Base-by-base conservation (phyloP, 129 eudicot species). In the Centaurea solstitialis region DNA sequence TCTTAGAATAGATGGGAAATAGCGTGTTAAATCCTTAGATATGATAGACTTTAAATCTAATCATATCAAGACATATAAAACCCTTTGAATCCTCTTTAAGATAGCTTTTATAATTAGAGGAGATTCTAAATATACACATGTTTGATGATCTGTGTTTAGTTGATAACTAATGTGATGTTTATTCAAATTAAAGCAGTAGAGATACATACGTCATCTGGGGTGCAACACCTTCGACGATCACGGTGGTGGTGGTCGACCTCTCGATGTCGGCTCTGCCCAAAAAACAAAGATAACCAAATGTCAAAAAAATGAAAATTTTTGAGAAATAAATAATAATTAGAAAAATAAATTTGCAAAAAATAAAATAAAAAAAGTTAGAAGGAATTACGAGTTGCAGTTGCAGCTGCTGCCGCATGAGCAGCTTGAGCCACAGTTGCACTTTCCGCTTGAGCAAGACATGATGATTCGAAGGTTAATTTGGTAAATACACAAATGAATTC, bases 381-480 rank as follows among this genome's bases (percentile, higher is more conserved):
- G 28, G 18, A 21, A 4, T 74, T 86, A 88, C 93, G 90, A 87
- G 82, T 83, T 80, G 79, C 97, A 82, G 86, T 76, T 82, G 76
- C 86, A 89, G 78, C 90, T 82, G 57, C 37, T 81, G 88, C 97
- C 94, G 79, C 98, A 93, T 75, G 80, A 82, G 93, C 96, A 93
- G 93, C 75, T 72, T 73, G 95, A 74, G 74, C 98, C 98, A 65
- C 98, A 93, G 24, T 70, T 78, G 77, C 98, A 93, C 82, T 78
- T 90, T 83, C 90, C 91, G 9, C 87, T 81, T 83, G 93, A 83
- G 91, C 85, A 78, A 89, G 91, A 89, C 96, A 90, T 90, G 76
- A 26, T 26, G 30, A 78, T 90, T 80, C 38, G 37, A 57, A 76
- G 70, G 37, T 33, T 33, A 5, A 33, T 70, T 70, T 39, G 6